Evolutionary conservation across 257 asterid species (phyloP).

Genomic region (Solanum neorickii): DNA sequence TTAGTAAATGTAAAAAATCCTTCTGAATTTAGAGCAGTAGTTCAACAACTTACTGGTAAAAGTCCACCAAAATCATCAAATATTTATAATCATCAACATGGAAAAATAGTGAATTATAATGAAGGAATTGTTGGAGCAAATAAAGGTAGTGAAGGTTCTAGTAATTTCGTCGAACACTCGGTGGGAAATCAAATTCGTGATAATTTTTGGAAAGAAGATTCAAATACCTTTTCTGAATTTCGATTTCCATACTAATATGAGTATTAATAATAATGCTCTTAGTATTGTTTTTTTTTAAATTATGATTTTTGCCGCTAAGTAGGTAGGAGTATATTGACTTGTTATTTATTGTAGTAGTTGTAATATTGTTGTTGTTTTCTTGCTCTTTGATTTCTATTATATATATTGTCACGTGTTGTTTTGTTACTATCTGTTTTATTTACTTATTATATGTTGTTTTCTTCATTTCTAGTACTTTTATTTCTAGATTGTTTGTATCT

Average conservation of each 20-base stretch:
- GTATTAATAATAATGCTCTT: neutral
- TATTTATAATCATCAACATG: neutral
- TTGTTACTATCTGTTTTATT: neutral
- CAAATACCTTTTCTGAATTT: neutral
- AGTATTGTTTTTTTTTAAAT: neutral
- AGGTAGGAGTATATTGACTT: neutral
- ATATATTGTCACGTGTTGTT: neutral
- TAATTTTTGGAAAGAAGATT: neutral
- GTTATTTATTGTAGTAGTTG: neutral
- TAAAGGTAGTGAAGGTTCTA: neutral
- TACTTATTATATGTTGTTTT: too few species aligned
- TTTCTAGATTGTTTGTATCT: too few species aligned
- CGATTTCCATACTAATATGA: neutral
- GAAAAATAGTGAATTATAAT: neutral
- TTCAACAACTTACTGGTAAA: constrained; percentile 32
- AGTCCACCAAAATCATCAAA: neutral
- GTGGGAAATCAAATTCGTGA: neutral
- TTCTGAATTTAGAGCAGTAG: constrained; percentile 20
- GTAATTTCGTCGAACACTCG: neutral
- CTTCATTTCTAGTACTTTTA: too few species aligned
- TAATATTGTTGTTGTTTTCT: neutral
- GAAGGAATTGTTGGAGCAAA: neutral
- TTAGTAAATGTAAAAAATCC: constrained; percentile 16
- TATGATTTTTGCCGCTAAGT: neutral
- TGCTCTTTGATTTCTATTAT: neutral